Evolutionary conservation across 2,329 filamentous ascomycete genomes (phyloP), one percentile per base, ranked within the genome.

Genomic region (Hymenoscyphus salicellus): DNA sequence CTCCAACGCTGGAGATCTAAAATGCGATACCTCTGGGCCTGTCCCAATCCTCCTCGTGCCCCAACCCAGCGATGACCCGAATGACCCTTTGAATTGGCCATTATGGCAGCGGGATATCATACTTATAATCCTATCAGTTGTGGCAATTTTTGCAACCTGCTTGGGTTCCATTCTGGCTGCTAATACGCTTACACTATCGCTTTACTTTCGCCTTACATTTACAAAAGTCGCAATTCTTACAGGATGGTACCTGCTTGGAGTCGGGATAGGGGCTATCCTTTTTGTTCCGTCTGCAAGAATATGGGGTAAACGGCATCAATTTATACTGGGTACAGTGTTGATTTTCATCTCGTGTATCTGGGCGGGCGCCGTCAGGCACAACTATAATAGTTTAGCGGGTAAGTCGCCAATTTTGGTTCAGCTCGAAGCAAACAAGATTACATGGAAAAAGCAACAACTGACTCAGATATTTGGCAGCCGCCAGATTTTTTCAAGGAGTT

Each of bases 291-390:
- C 89, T 0, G 92, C 91, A 23, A 86, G 93, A 64, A 89, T 97
- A 68, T 97, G 92, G 91, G 94, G 94, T 46, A 97, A 97, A 78
- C 85, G 93, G 49, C 94, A 97, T 79, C 79, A 93, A 17, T 97
- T 96, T 76, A 78, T 97, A 30, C 72, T 96, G 1, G 93, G 92
- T 7, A 88, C 89, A 56, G 69, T 91, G 58, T 82, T 96, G 64
- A 83, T 96, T 71, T 84, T 96, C 52, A 80, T 84, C 55, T 90
- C 89, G 64, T 91, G 88, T 69, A 86, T 84, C 6, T 97, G 93
- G 93, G 93, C 86, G 32, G 86, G 83, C 0, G 86, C 85, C 41
- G 57, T 83, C 85, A 11, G 82, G 80, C 46, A 86, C 86, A 58
- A 62, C 75, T 95, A 96, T 76, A 81, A 79, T 17, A 91, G 87